Conservation (phyloP, 768 basidiomycete species). For the Russula brevipes region DNA sequence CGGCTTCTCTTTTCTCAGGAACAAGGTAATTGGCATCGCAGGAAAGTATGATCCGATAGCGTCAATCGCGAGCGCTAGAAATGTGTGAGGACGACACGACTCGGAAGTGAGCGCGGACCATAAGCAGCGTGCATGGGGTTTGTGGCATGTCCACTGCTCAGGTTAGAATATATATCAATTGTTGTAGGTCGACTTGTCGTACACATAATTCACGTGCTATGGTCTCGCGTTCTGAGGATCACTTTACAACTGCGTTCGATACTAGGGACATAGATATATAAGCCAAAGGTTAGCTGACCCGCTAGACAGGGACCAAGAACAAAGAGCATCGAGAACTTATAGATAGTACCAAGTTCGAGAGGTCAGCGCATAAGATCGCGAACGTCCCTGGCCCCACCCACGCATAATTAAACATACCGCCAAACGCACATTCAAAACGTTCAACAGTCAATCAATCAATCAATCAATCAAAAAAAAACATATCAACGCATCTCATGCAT, state of each 20-base stretch:
- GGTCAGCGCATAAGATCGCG: background rate
- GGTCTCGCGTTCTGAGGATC: background rate
- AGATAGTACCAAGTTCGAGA: background rate
- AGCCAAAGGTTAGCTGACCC: background rate
- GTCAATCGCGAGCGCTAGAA: too few relatives aligned
- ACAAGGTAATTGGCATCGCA: too few relatives aligned
- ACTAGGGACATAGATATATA: background rate
- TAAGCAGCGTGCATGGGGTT: too few relatives aligned
- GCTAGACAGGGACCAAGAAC: background rate
- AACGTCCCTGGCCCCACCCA: background rate
- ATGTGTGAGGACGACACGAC: too few relatives aligned
- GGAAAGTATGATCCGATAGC: too few relatives aligned
- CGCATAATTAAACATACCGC: background rate
- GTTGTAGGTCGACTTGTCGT: too few relatives aligned
- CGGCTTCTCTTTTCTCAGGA: too few relatives aligned
- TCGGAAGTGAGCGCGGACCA: too few relatives aligned
- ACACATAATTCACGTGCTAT: background rate
- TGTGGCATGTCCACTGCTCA: too few relatives aligned
- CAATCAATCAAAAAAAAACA: background rate
- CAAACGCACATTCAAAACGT: background rate
- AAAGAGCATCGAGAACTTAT: background rate
- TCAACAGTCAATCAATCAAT: too few relatives aligned
- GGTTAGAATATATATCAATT: too few relatives aligned
- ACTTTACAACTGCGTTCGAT: background rate
- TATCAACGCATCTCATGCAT: background rate